These are phyloP conservation scores for Lycium barbarum DNA, from an alignment of 257 asterid genomes.

Conservation along the genomic window DNA sequence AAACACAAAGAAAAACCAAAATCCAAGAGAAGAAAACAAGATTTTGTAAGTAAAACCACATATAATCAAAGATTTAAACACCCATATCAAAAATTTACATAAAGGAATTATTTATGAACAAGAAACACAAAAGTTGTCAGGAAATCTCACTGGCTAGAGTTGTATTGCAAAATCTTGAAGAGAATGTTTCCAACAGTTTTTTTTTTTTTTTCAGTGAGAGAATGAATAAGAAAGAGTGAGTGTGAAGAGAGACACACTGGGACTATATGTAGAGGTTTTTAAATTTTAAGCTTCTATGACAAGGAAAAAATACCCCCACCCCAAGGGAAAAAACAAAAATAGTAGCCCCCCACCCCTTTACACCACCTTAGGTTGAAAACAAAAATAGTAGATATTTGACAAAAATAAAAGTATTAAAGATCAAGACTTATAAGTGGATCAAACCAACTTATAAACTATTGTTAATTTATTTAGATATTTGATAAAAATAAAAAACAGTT, in stretches of 20 bases:
- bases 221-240: not conserved
- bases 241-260: not conserved
- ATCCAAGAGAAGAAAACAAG: not conserved
- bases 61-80: not conserved
- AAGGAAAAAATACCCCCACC: not conserved
- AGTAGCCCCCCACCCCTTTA: too few relatives aligned
- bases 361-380: too few relatives aligned
- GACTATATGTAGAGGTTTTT: not conserved
- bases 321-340: not conserved
- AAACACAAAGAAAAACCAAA: conserved; percentile 3
- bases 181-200: not conserved
- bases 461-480: too few relatives aligned
- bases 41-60: not conserved
- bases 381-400: too few relatives aligned
- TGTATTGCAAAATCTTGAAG: not conserved
- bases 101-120: too few relatives aligned
- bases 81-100: too few relatives aligned
- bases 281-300: too few relatives aligned
- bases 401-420: too few relatives aligned
- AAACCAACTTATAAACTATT: too few relatives aligned
- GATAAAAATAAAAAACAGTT: too few relatives aligned
- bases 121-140: not conserved
- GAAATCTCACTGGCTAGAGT: not conserved
- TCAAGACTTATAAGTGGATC: not conserved
- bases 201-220: not conserved